phyloP scores from a whole-genome alignment of 2,329 filamentous ascomycete species.

The Penicillium frequentans region DNA sequence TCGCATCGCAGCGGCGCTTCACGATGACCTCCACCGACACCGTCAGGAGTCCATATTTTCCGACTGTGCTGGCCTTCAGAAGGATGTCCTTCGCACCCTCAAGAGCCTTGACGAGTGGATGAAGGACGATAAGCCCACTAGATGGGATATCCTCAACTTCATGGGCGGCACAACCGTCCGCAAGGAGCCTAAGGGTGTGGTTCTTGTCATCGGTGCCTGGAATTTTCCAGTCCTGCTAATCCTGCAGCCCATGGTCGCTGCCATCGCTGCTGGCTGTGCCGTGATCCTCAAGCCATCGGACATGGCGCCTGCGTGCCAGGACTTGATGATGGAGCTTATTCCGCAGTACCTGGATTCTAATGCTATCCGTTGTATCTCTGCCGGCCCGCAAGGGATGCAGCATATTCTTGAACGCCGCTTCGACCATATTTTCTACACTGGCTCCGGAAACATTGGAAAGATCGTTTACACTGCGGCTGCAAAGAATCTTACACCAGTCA shows the following conservation, averaged over 20 bases:
- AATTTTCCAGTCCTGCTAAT: conserved; percentile 47
- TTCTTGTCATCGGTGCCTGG: conserved; percentile 49
- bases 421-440: conserved; percentile 51
- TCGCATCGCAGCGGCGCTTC: conserved; percentile 13
- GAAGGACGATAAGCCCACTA: conserved; percentile 32
- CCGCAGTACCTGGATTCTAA: conserved; percentile 44
- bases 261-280: conserved; percentile 46
- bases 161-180: conserved; percentile 36
- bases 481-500: conserved; percentile 46
- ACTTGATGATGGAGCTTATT: conserved; percentile 42
- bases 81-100: conserved; percentile 40
- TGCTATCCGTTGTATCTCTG: conserved; percentile 39
- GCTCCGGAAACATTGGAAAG: conserved; percentile 39
- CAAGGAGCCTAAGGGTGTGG: conserved; percentile 47
- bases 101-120: conserved; percentile 44
- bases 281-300: conserved; percentile 50
- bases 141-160: conserved; percentile 28
- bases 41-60: conserved; percentile 15
- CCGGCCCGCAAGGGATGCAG: conserved; percentile 39
- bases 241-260: conserved; percentile 43
- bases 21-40: conserved; percentile 17
- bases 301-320: conserved; percentile 34
- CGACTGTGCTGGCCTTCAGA: conserved; percentile 25
- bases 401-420: conserved; percentile 41
- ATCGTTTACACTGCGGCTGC: conserved; percentile 44